Conservation (phyloP, 2,329 filamentous ascomycete species). For the Onygenales sp. region DNA sequence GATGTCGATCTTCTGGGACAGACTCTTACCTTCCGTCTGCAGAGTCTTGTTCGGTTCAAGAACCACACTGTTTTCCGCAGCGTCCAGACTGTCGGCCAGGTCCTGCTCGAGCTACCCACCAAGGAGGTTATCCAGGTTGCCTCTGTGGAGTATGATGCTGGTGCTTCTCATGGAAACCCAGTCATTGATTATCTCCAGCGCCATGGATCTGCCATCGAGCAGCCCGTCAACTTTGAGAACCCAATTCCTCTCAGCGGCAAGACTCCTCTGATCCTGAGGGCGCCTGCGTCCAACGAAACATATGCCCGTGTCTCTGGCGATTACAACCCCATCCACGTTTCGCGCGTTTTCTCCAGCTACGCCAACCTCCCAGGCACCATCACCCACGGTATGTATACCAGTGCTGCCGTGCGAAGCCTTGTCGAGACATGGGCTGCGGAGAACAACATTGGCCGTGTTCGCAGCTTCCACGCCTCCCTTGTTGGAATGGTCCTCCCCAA, state of each 20-base stretch:
- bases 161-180: constrained; percentile 86
- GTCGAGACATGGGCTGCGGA: constrained; percentile 99
- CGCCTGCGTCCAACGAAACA: constrained; percentile 92
- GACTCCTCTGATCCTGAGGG: constrained; percentile 76
- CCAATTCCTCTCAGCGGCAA: constrained; percentile 91
- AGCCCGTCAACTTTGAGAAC: constrained; percentile 95
- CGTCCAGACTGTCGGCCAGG: constrained; percentile 85
- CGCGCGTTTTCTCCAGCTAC: constrained; percentile 90
- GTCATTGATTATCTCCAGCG: constrained; percentile 93
- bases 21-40: constrained; percentile 90
- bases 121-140: constrained; percentile 97
- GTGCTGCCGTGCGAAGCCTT: constrained; percentile 86
- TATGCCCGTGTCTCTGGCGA: constrained; percentile 97
- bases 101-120: constrained; percentile 85
- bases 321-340: constrained; percentile 98
- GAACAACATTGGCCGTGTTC: constrained; percentile 94
- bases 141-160: constrained; percentile 92
- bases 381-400: constrained; percentile 99
- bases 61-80: constrained; percentile 85
- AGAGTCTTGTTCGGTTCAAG: constrained; percentile 88
- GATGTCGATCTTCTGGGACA: constrained; percentile 84
- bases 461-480: constrained; percentile 91
- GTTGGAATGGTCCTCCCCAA: constrained; percentile 99
- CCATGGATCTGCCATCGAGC: constrained; percentile 84
- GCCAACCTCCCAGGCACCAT: constrained; percentile 94